Conservation (phyloP, 169 alveolate genomes). For the Plasmodium gallinaceum region DNA sequence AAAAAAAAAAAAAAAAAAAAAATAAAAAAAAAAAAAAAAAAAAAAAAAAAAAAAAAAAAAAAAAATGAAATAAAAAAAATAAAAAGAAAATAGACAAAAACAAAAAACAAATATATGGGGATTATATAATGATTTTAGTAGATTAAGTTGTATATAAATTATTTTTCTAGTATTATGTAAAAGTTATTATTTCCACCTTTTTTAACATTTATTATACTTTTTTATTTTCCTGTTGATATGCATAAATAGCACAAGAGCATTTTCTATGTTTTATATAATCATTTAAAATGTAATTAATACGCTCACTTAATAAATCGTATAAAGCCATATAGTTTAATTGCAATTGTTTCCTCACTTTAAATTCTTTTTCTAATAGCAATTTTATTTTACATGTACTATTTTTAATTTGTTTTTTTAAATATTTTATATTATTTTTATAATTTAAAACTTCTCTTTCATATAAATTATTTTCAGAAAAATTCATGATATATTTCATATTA, state of each 20-base stretch:
- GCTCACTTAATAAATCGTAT: conserved; percentile 45
- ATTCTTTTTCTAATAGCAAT: conserved; percentile 57
- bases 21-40: too few relatives aligned
- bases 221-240: conserved; percentile 56
- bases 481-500: conserved; percentile 53
- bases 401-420: conserved; percentile 53
- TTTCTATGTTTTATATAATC: conserved; percentile 69
- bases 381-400: conserved; percentile 67
- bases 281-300: conserved; percentile 43
- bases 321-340: conserved; percentile 44
- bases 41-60: too few relatives aligned
- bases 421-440: conserved; percentile 18
- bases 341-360: conserved; percentile 59
- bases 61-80: too few relatives aligned
- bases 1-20: neutral
- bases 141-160: too few relatives aligned
- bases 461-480: conserved; percentile 44
- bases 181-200: neutral
- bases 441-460: conserved; percentile 37
- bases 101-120: too few relatives aligned
- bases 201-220: neutral
- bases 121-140: too few relatives aligned
- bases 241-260: conserved; percentile 75
- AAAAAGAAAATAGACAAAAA: too few relatives aligned
- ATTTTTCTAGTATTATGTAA: too few relatives aligned